Evolutionary conservation across 768 basidiomycete genomes (phyloP).

Genomic region (Kwoniella bestiolae): DNA sequence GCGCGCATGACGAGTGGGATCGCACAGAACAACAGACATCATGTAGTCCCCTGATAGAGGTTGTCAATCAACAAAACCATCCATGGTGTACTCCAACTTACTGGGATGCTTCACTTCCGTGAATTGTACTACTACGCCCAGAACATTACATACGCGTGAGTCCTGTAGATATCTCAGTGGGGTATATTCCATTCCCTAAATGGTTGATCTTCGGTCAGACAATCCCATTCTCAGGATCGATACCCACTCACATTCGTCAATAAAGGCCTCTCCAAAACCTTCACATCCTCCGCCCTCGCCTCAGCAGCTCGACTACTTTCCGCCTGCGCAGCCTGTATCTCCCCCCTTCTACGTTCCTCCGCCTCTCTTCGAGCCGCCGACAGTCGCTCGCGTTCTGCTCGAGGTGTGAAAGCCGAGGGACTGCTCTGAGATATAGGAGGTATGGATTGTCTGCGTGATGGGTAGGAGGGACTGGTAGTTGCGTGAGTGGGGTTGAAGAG

Average conservation of each 20-base stretch:
- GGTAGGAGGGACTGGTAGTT: not conserved
- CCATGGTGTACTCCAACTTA: not conserved
- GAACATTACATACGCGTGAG: conserved; percentile 1
- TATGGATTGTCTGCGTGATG: not conserved
- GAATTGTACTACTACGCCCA: conserved; percentile 10
- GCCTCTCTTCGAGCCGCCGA: not conserved
- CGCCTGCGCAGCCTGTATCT: conserved; percentile 11
- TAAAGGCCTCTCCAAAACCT: not conserved
- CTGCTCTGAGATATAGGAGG: conserved; percentile 1
- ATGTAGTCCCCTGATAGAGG: conserved; percentile 23
- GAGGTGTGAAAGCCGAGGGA: not conserved
- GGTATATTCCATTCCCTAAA: conserved; percentile 5
- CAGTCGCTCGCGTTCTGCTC: not conserved
- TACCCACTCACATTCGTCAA: conserved; percentile 8
- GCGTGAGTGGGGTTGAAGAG: not conserved
- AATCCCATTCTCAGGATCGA: not conserved
- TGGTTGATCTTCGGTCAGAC: not conserved
- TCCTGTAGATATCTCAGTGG: not conserved
- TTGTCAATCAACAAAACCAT: not conserved
- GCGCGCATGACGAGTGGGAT: conserved; percentile 31
- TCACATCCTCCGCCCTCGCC: not conserved
- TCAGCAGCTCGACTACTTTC: conserved; percentile 18
- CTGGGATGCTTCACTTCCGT: not conserved
- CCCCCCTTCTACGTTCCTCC: not conserved
- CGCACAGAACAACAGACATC: conserved; percentile 32